A percentile compares a stretch with the other conserved stretches of the same genome.
phyloP scores from a whole-genome alignment of 208 protist species.

The Jaenimonas drosophilae region DNA sequence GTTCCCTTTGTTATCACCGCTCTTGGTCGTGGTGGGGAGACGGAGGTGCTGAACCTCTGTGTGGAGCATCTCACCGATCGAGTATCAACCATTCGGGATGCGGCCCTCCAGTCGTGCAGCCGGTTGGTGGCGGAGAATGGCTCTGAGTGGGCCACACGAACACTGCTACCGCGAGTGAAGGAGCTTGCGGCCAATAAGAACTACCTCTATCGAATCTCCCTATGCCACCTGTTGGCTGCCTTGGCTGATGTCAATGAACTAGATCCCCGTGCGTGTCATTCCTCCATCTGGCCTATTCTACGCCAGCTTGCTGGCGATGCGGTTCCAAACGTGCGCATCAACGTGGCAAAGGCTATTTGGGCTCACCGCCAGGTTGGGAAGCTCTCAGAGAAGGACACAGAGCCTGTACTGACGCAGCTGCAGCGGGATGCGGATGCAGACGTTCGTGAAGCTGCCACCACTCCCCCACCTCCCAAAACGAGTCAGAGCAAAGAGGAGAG shows the following conservation, averaged over 20 bases:
- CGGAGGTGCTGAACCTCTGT: conserved; percentile 73
- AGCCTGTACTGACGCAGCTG: conserved; percentile 45
- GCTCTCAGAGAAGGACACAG: conserved; percentile 26
- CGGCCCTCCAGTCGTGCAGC: conserved; percentile 77
- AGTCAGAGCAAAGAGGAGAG: not conserved
- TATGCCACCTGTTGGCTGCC: conserved; percentile 64
- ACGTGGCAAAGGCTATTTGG: conserved; percentile 52
- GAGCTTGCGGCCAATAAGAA: conserved; percentile 38
- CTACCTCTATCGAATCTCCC: conserved; percentile 69
- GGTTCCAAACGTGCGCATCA: conserved; percentile 79
- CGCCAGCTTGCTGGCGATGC: conserved; percentile 44
- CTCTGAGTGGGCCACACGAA: conserved; percentile 32
- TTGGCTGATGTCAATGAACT: conserved; percentile 41
- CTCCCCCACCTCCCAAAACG: conserved; percentile 5
- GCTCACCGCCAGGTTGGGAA: conserved; percentile 36
- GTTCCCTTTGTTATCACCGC: conserved; percentile 77
- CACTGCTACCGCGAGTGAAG: conserved; percentile 62
- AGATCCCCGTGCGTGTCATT: conserved; percentile 31
- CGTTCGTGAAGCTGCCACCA: conserved; percentile 45
- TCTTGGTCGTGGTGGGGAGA: conserved; percentile 42
- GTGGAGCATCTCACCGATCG: conserved; percentile 68
- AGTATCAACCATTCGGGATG: conserved; percentile 76
- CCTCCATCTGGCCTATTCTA: conserved; percentile 50
- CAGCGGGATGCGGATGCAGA: conserved; percentile 49
- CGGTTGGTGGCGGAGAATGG: conserved; percentile 63